A percentile compares a stretch with the other conserved stretches of the same genome.
These are phyloP conservation scores for Corchorus olitorius DNA, from an alignment of 345 rosid genomes.

Conservation along the genomic window DNA sequence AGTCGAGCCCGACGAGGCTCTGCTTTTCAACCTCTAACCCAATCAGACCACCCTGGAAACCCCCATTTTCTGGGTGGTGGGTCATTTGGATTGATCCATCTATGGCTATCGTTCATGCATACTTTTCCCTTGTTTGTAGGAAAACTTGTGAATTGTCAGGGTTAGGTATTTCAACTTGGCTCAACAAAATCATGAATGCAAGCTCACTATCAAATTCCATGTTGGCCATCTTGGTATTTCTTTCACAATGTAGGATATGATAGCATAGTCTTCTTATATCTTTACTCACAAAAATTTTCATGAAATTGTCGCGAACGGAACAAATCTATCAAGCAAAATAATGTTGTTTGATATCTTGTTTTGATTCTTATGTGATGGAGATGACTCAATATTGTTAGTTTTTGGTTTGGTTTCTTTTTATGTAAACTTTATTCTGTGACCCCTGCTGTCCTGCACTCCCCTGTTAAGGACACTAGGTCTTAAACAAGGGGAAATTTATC, in stretches of 20 bases:
- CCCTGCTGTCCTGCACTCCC: not conserved
- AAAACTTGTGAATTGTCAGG: not conserved
- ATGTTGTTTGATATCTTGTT: not conserved
- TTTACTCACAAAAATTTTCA: not conserved
- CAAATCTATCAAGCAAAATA: not conserved
- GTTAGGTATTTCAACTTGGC: not conserved
- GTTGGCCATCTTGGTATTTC: not conserved
- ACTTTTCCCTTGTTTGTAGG: not conserved
- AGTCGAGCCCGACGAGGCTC: conserved; percentile 23
- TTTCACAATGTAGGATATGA: no score
- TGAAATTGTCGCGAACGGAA: not conserved
- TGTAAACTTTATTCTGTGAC: not conserved
- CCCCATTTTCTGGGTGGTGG: conserved; percentile 49
- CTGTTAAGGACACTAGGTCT: not conserved
- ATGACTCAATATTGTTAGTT: not conserved
- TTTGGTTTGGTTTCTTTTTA: not conserved
- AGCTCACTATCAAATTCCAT: not conserved
- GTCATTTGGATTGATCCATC: conserved; percentile 25
- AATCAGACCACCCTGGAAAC: conserved; percentile 20
- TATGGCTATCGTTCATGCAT: conserved; percentile 29
- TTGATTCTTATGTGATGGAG: not conserved
- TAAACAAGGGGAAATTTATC: not conserved
- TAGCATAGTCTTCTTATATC: not conserved
- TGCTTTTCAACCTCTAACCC: conserved; percentile 20
- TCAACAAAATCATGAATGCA: not conserved